phyloP scores from a whole-genome alignment of 2,329 filamentous ascomycete genomes.

The Trichoderma endophyticum region DNA sequence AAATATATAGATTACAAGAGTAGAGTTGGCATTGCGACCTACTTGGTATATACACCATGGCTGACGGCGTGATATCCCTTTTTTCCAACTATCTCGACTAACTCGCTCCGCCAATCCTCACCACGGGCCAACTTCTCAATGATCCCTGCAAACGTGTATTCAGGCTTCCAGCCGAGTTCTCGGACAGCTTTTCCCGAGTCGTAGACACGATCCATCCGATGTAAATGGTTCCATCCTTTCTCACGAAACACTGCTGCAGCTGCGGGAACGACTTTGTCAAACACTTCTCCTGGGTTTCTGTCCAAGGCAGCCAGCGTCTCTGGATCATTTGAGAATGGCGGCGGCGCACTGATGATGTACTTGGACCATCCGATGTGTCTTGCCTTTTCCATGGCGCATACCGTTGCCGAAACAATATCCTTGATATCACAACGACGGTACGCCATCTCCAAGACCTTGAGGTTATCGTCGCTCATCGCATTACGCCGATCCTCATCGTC shows the following conservation, averaged over 20 bases:
- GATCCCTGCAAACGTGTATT: slow-evolving; percentile 39
- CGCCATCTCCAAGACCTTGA: slow-evolving; percentile 47
- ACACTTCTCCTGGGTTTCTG: slow-evolving; percentile 30
- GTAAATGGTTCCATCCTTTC: slow-evolving; percentile 37
- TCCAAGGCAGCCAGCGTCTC: slow-evolving; percentile 35
- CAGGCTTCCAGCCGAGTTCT: slow-evolving; percentile 43
- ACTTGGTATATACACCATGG: slow-evolving; percentile 43
- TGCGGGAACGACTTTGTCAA: slow-evolving; percentile 28
- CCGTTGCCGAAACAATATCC: slow-evolving; percentile 42
- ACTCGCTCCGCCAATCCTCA: slow-evolving; percentile 38
- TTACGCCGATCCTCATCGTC: slow-evolving; percentile 41
- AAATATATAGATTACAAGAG: background rate
- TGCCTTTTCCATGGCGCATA: slow-evolving; percentile 38
- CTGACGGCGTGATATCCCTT: slow-evolving; percentile 43
- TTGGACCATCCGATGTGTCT: slow-evolving; percentile 34
- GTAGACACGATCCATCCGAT: slow-evolving; percentile 44
- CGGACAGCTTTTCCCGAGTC: slow-evolving; percentile 40
- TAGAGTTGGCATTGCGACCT: slow-evolving; percentile 17
- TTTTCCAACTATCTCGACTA: slow-evolving; percentile 40
- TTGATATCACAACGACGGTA: slow-evolving; percentile 44
- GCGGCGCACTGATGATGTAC: slow-evolving; percentile 45
- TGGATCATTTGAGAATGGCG: slow-evolving; percentile 35
- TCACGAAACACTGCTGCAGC: slow-evolving; percentile 31
- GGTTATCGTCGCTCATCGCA: slow-evolving; percentile 40
- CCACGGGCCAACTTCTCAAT: slow-evolving; percentile 36